Percentiles rank a stretch among this genome's conserved stretches.
Evolutionary conservation across 1,284 basidiomycete genomes (phyloP).

Genomic region (Cryptococcus amylolentus): DNA sequence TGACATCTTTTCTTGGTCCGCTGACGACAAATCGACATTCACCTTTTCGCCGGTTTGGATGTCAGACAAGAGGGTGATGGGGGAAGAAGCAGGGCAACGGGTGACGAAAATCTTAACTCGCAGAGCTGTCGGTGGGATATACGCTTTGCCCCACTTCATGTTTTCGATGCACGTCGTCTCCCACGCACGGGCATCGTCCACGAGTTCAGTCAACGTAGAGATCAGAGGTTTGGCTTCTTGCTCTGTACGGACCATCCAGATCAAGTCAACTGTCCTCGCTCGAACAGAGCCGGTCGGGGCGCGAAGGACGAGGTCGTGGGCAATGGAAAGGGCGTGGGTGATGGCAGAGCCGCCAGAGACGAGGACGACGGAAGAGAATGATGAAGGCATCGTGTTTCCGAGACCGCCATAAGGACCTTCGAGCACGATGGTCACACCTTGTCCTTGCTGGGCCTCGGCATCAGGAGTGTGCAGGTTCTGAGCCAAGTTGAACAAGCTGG

Average conservation of each 20-base stretch:
- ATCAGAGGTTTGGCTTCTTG: constrained; percentile 38
- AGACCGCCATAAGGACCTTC: constrained; percentile 48
- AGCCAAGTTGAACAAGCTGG: constrained; percentile 31
- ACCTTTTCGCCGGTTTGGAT: neutral
- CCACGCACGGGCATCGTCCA: constrained; percentile 32
- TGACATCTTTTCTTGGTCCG: constrained; percentile 24
- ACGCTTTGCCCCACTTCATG: constrained; percentile 15
- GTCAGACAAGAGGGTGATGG: constrained; percentile 30
- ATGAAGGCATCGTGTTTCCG: constrained; percentile 39
- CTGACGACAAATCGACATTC: neutral
- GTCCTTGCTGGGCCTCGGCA: constrained; percentile 3
- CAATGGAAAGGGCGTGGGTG: constrained; percentile 37
- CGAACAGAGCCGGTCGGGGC: constrained; percentile 38
- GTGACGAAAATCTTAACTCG: constrained; percentile 41
- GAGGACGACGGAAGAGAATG: constrained; percentile 42
- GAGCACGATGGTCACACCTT: constrained; percentile 21
- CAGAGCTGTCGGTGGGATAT: constrained; percentile 27
- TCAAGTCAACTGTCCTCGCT: constrained; percentile 46
- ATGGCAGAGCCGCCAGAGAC: constrained; percentile 47
- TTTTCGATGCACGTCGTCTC: constrained; percentile 28
- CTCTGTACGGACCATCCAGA: constrained; percentile 44
- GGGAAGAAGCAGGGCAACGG: constrained; percentile 31
- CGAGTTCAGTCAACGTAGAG: constrained; percentile 31
- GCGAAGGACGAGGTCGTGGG: constrained; percentile 35
- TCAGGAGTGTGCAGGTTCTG: neutral